Conservation (phyloP, 129 eudicot species). For the Mikania micrantha region DNA sequence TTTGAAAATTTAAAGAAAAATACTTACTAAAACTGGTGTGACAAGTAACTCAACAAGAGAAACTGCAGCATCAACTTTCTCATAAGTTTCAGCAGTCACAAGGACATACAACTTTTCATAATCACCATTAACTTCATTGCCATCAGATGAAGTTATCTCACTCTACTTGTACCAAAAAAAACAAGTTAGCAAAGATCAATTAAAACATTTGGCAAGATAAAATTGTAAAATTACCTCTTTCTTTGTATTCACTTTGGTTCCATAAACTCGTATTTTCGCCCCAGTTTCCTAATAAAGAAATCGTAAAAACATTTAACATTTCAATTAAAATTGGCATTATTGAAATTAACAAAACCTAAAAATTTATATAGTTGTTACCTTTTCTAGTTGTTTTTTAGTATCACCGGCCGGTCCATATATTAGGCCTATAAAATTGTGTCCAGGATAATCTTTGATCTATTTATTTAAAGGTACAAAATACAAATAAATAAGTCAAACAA, state of each 20-base stretch:
- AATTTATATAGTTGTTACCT: slow-evolving; percentile 37
- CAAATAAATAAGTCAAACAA: neutral
- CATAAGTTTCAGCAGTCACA: slow-evolving; percentile 72
- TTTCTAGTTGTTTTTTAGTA: slow-evolving; percentile 78
- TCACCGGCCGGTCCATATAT: slow-evolving; percentile 65
- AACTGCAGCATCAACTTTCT: slow-evolving; percentile 90
- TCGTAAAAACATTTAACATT: neutral
- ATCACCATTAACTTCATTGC: slow-evolving; percentile 40
- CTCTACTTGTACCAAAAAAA: slow-evolving; percentile 26
- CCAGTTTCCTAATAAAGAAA: slow-evolving; percentile 76
- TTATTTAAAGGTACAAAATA: neutral
- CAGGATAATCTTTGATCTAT: slow-evolving; percentile 75
- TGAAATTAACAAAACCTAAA: neutral
- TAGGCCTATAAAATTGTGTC: slow-evolving; percentile 58
- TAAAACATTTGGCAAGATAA: neutral
- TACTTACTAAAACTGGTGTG: slow-evolving; percentile 71
- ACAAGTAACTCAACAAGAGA: slow-evolving; percentile 68
- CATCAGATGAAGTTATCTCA: slow-evolving; percentile 56
- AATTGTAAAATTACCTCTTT: slow-evolving; percentile 47
- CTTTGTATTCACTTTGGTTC: slow-evolving; percentile 43
- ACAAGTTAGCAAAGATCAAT: neutral
- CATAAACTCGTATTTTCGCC: slow-evolving; percentile 80
- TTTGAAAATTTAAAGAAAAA: neutral
- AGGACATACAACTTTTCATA: slow-evolving; percentile 63
- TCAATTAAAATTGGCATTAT: neutral